These are phyloP conservation scores for Starmerella bombi DNA, from an alignment of 805 yeast species.

Conservation along the genomic window DNA sequence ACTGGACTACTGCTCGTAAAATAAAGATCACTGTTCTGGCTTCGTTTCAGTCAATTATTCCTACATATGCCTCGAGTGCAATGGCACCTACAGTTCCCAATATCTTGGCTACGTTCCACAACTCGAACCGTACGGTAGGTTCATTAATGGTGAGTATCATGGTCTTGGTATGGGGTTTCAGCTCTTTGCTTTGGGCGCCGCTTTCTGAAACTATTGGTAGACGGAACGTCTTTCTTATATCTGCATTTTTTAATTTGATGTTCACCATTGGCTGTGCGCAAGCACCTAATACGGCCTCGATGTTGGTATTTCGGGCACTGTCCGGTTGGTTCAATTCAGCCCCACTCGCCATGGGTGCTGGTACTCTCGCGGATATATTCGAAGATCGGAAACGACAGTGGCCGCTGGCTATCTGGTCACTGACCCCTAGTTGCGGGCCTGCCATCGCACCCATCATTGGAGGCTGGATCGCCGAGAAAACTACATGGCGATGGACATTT, in stretches of 20 bases:
- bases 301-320: conserved; percentile 45
- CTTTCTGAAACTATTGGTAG: conserved; percentile 57
- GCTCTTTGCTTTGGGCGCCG: conserved; percentile 56
- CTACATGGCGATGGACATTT: conserved; percentile 53
- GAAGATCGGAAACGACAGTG: conserved; percentile 38
- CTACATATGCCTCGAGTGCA: conserved; percentile 51
- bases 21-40: conserved; percentile 36
- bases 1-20: conserved; percentile 39
- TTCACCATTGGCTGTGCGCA: conserved; percentile 46
- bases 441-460: conserved; percentile 36
- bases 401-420: conserved; percentile 43
- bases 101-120: conserved; percentile 35
- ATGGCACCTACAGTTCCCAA: conserved; percentile 44
- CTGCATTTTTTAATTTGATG: conserved; percentile 35
- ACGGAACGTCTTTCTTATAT: conserved; percentile 38
- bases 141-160: conserved; percentile 49
- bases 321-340: conserved; percentile 60
- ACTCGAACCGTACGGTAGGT: conserved; percentile 33
- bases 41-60: conserved; percentile 41
- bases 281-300: conserved; percentile 40
- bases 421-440: conserved; percentile 53
- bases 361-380: conserved; percentile 50
- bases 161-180: conserved; percentile 57
- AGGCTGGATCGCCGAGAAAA: conserved; percentile 41
- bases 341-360: conserved; percentile 58